phyloP scores from a whole-genome alignment of 2,329 filamentous ascomycete genomes.

The Cladosporium sp. region DNA sequence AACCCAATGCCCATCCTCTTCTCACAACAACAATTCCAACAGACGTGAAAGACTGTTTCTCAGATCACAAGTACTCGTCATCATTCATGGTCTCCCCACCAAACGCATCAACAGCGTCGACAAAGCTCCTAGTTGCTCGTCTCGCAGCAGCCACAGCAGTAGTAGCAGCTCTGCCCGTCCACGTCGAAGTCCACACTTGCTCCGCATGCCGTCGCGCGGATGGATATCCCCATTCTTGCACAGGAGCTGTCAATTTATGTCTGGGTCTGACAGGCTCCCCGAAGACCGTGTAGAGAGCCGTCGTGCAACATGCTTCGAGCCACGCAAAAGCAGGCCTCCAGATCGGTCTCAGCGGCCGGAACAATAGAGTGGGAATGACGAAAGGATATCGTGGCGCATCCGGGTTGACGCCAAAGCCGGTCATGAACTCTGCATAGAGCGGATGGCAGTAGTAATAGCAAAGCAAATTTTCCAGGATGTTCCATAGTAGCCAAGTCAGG shows the following conservation, averaged over 20 bases:
- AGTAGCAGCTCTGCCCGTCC: slow-evolving; percentile 17
- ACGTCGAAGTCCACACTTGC: slow-evolving; percentile 7
- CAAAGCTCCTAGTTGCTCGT: slow-evolving; percentile 2
- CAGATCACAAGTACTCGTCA: slow-evolving; percentile 22
- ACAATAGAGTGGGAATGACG: slow-evolving; percentile 53
- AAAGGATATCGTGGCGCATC: slow-evolving; percentile 53
- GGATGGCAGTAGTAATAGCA: slow-evolving; percentile 47
- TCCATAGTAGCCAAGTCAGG: slow-evolving; percentile 45
- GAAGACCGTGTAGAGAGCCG: slow-evolving; percentile 7
- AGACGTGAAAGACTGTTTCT: background rate
- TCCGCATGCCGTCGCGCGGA: background rate
- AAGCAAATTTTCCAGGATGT: slow-evolving; percentile 31
- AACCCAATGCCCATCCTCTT: background rate
- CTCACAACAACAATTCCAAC: background rate
- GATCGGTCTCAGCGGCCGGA: slow-evolving; percentile 34
- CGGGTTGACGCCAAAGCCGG: slow-evolving; percentile 47
- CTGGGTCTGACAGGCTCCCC: background rate
- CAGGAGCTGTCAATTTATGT: background rate
- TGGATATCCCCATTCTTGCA: background rate
- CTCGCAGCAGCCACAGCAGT: slow-evolving; percentile 12
- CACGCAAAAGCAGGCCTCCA: slow-evolving; percentile 31
- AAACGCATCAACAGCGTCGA: slow-evolving; percentile 24
- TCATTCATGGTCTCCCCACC: slow-evolving; percentile 24
- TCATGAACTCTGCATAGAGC: slow-evolving; percentile 43
- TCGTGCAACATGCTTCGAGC: background rate